Base-by-base conservation (phyloP, 768 basidiomycete genomes). In the Lentinula raphanica region DNA sequence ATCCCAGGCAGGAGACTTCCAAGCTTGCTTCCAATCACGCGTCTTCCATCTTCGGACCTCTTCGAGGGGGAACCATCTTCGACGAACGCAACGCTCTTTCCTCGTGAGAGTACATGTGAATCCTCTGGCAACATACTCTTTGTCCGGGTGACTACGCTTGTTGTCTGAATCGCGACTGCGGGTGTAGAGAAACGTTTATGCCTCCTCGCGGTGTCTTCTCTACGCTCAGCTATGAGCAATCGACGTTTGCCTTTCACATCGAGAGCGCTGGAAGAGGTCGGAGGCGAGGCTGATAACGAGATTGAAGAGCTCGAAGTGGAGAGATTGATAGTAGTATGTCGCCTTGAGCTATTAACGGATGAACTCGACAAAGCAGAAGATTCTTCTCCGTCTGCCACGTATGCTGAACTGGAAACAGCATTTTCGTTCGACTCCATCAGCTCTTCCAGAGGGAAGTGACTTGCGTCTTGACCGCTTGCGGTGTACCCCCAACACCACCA, bases 111-210 rank as follows among this genome's bases (percentile, higher is more conserved):
- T 48, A 66, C 62, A 46, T 63, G 5, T 32, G 40, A 45, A 60
- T 4, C 67, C 35, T 29, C 27, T 19, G 36, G 36, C 7, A 17
- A 28, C 3, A 49, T 39, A 28, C 56, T 57, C 54, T 64, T 71
- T 38, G 82, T 80, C 19, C 82, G 78, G 21, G 86, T 81, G 28
- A 84, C 87, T 13, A 92, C 88, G 17, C 80, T 83, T 29, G 84
- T 83, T 29, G 84, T 84, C 62, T 91, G 88, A 68, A 92, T 62
- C 36, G 86, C 88, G 36, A 92, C 76, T n/a, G 87, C 87, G 46
- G 90, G 88, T 50, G 88, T 60, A 49, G 90, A 91, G 64, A 90
- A 90, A 38, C 88, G 80, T 66, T 89, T 88, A 64, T 75, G 76
- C 64, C 83, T 69, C 62, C 86, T 72, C 44, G 78, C 79, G 0